phyloP scores from a whole-genome alignment of 2,329 filamentous ascomycete species.

The Penicillium sp. region DNA sequence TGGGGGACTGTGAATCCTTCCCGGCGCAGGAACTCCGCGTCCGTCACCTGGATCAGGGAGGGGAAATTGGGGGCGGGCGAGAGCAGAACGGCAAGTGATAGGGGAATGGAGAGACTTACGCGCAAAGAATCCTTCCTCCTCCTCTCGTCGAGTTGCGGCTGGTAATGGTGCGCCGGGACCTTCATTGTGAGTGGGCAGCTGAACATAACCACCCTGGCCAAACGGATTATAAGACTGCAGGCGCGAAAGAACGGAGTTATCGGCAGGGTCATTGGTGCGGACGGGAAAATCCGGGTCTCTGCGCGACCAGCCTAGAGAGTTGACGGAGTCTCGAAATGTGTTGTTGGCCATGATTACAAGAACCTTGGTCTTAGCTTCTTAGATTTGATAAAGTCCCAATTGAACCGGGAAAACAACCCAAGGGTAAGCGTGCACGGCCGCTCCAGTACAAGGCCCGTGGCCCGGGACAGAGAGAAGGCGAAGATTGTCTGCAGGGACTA shows the following conservation, averaged over 20 bases:
- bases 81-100: slow-evolving; percentile 18
- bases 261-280: slow-evolving; percentile 63
- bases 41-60: slow-evolving; percentile 38
- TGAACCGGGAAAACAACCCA: slow-evolving; percentile 8
- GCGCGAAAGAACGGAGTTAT: slow-evolving; percentile 76
- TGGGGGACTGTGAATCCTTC: slow-evolving; percentile 20
- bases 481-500: slow-evolving; percentile 49
- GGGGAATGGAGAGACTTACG: slow-evolving; percentile 66
- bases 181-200: slow-evolving; percentile 79
- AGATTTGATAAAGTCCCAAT: slow-evolving; percentile 14
- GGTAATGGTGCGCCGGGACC: slow-evolving; percentile 82
- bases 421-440: slow-evolving; percentile 22
- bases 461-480: slow-evolving; percentile 21
- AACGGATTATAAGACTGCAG: slow-evolving; percentile 90
- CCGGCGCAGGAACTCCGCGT: slow-evolving; percentile 44
- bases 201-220: slow-evolving; percentile 78
- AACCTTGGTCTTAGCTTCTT: slow-evolving; percentile 11
- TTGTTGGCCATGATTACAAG: slow-evolving; percentile 44
- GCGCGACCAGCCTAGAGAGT: slow-evolving; percentile 91
- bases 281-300: slow-evolving; percentile 77
- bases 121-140: slow-evolving; percentile 94
- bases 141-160: slow-evolving; percentile 80
- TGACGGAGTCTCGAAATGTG: slow-evolving; percentile 92
- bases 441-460: slow-evolving; percentile 26
- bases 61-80: slow-evolving; percentile 3